A percentile compares a stretch with the other conserved stretches of the same genome.
Conservation (phyloP, 495 filamentous ascomycete genomes). For the Penicillium psychrofluorescens region DNA sequence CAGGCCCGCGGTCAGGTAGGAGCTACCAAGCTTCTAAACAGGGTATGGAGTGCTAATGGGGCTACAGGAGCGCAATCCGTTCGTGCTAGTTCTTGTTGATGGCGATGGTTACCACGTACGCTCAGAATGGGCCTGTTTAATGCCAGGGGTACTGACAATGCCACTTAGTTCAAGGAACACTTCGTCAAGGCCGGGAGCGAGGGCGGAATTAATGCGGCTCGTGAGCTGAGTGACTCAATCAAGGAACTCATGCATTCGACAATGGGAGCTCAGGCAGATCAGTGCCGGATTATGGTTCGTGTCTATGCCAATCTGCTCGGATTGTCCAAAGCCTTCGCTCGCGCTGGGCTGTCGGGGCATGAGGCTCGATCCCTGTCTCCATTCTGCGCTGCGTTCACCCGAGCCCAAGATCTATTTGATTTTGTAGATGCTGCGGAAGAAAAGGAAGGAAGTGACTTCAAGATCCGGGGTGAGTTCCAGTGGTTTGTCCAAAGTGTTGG, state of each 20-base stretch:
- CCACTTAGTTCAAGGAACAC: constrained; percentile 45
- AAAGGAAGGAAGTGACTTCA: constrained; percentile 54
- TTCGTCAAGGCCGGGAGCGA: constrained; percentile 42
- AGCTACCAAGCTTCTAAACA: not conserved
- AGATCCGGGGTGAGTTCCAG: constrained; percentile 43
- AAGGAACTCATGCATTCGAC: constrained; percentile 36
- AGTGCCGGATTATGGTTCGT: constrained; percentile 54
- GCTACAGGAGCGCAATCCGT: constrained; percentile 47
- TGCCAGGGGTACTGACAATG: not conserved
- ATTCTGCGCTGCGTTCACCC: constrained; percentile 52
- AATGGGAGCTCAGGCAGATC: constrained; percentile 38
- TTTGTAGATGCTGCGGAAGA: constrained; percentile 55
- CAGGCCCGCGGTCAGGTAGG: constrained; percentile 42
- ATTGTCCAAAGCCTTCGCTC: constrained; percentile 43
- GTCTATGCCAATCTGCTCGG: constrained; percentile 52
- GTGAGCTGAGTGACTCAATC: constrained; percentile 43
- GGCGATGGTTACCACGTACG: constrained; percentile 51
- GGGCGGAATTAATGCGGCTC: constrained; percentile 52
- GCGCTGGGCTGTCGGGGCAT: constrained; percentile 37
- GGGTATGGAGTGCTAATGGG: constrained; percentile 1
- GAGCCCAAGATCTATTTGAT: constrained; percentile 51
- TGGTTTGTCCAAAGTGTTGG: not conserved
- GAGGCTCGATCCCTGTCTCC: constrained; percentile 46
- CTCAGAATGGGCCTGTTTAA: not conserved
- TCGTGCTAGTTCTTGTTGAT: constrained; percentile 53